These are phyloP conservation scores for Papilionanthe hybrid DNA, from an alignment of 116 monocot genomes.

Conservation along the genomic window DNA sequence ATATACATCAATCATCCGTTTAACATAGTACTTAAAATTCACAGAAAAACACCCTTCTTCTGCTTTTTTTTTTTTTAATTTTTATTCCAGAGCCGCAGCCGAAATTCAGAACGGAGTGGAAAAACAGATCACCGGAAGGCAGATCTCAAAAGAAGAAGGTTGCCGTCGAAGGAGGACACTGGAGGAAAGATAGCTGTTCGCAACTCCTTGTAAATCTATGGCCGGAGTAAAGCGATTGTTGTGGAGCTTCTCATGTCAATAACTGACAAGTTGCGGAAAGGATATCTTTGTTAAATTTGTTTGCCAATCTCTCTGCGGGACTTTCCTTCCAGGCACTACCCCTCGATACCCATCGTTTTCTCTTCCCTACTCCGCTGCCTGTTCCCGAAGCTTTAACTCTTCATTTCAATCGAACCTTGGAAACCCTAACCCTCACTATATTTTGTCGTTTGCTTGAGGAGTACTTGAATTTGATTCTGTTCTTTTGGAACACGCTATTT, in stretches of 20 bases:
- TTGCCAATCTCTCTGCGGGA: background rate
- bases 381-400: background rate
- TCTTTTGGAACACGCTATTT: background rate
- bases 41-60: no score
- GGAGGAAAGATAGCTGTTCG: background rate
- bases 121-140: slow-evolving; percentile 1
- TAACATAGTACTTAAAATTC: no score
- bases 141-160: slow-evolving; percentile 1
- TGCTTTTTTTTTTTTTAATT: background rate
- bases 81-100: background rate
- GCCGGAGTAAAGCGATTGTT: background rate
- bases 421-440: background rate
- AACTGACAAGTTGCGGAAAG: background rate
- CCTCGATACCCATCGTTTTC: background rate
- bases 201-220: background rate
- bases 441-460: background rate
- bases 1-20: no score
- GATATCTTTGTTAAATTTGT: background rate
- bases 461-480: background rate
- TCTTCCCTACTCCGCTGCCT: background rate
- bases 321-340: background rate
- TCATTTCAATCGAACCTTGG: background rate
- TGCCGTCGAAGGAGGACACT: background rate
- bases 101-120: background rate
- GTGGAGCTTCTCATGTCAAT: background rate